Percentiles rank a stretch among this genome's conserved stretches.
phyloP scores from a whole-genome alignment of 305 asterid genomes.

The Petunia hybrid region DNA sequence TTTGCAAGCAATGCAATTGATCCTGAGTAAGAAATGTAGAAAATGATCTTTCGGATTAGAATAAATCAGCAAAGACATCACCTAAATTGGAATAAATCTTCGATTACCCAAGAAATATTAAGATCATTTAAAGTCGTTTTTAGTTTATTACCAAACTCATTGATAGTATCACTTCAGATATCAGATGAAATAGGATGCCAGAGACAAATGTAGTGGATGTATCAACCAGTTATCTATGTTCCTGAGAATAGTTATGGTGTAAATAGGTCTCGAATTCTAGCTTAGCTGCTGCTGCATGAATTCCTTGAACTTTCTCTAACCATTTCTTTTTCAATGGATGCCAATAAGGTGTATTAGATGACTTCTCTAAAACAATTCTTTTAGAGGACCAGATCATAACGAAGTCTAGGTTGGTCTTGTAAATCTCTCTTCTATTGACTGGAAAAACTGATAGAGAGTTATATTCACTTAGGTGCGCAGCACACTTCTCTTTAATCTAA shows the following conservation, averaged over 20 bases:
- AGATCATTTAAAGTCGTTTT: neutral
- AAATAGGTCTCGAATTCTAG: neutral
- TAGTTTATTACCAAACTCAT: neutral
- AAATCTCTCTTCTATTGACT: neutral
- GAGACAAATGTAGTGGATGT: neutral
- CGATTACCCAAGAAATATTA: neutral
- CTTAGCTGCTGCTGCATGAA: neutral
- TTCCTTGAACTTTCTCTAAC: neutral
- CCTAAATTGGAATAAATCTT: neutral
- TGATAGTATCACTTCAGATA: neutral
- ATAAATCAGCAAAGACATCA: neutral
- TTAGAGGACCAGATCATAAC: neutral
- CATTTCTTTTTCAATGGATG: constrained; percentile 4
- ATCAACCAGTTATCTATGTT: neutral
- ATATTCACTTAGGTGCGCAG: neutral
- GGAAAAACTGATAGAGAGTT: neutral
- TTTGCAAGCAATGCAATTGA: neutral
- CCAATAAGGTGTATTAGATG: neutral
- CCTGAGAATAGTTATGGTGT: neutral
- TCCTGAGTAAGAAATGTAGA: neutral
- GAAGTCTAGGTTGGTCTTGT: neutral
- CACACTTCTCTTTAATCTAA: neutral
- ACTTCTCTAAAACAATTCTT: neutral
- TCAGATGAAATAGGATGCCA: neutral
- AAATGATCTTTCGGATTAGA: neutral